Evolutionary conservation across 1,139 yeast genomes (phyloP).

Genomic region (Suzukiozyma palmioleophila): DNA sequence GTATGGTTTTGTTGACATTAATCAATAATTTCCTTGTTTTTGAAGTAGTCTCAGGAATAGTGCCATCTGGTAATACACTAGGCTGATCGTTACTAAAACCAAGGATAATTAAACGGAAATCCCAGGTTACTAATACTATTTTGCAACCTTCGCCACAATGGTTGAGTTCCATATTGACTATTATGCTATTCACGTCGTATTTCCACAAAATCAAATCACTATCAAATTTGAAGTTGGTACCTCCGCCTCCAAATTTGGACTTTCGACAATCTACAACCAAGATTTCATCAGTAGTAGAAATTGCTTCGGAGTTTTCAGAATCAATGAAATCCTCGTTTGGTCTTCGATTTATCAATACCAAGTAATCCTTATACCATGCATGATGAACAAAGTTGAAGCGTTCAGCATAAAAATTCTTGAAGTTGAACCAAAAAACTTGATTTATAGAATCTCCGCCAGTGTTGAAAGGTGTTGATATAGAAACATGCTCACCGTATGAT

Average conservation of each 20-base stretch:
- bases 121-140: constrained; percentile 28
- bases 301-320: constrained; percentile 11
- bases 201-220: constrained; percentile 41
- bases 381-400: constrained; percentile 33
- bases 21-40: constrained; percentile 27
- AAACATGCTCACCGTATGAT: constrained; percentile 25
- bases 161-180: constrained; percentile 22
- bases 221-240: constrained; percentile 30
- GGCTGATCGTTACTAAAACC: constrained; percentile 16
- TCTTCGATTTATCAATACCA: constrained; percentile 32
- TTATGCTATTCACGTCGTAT: constrained; percentile 28
- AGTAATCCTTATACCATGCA: constrained; percentile 32
- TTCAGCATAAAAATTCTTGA: constrained; percentile 30
- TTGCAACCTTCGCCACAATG: constrained; percentile 12
- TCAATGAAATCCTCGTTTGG: constrained; percentile 16
- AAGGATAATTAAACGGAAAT: constrained; percentile 27
- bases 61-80: constrained; percentile 6
- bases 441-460: constrained; percentile 21
- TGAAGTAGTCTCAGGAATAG: constrained; percentile 6
- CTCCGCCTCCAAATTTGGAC: constrained; percentile 35
- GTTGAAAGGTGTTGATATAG: constrained; percentile 36
- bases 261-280: constrained; percentile 30
- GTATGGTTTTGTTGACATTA: constrained; percentile 32
- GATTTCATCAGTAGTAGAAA: constrained; percentile 31
- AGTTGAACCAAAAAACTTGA: constrained; percentile 41